These are phyloP conservation scores for Malassezia equina DNA, from an alignment of 1,284 basidiomycete species.

Conservation along the genomic window DNA sequence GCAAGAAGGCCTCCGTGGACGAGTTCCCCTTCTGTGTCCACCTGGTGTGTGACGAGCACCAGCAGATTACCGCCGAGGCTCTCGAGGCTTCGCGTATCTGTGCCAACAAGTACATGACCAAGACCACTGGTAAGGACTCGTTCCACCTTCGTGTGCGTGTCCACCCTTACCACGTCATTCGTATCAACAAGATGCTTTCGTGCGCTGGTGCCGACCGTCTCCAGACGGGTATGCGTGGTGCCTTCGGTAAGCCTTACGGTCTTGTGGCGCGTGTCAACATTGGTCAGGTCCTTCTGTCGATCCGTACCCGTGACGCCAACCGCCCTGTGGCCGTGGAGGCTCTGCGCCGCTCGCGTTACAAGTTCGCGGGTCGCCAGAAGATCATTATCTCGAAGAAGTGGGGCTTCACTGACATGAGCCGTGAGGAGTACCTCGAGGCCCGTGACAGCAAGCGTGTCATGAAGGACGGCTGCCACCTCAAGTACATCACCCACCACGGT, in stretches of 20 bases:
- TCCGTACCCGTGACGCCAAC: slow-evolving; percentile 84
- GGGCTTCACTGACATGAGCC: slow-evolving; percentile 90
- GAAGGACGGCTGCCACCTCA: slow-evolving; percentile 45
- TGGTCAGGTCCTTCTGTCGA: slow-evolving; percentile 90
- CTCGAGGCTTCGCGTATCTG: slow-evolving; percentile 98
- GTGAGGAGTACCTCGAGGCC: slow-evolving; percentile 76
- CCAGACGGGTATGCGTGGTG: slow-evolving; percentile 98
- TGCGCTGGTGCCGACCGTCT: slow-evolving; percentile 93
- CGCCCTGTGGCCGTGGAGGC: slow-evolving; percentile 87
- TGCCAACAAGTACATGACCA: slow-evolving; percentile 98
- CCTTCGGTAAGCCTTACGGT: slow-evolving; percentile 98
- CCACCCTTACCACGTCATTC: slow-evolving; percentile 96
- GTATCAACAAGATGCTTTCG: slow-evolving; percentile 99
- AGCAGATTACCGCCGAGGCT: slow-evolving; percentile 90
- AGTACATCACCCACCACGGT: slow-evolving; percentile 47
- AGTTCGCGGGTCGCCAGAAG: slow-evolving; percentile 98
- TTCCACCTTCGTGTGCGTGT: slow-evolving; percentile 97
- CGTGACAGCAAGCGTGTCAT: slow-evolving; percentile 60
- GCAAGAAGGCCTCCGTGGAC: slow-evolving; percentile 80
- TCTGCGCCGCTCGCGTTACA: slow-evolving; percentile 75
- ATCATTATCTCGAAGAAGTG: slow-evolving; percentile 66
- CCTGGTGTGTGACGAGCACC: slow-evolving; percentile 95
- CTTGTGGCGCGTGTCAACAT: slow-evolving; percentile 90
- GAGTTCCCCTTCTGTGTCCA: slow-evolving; percentile 79
- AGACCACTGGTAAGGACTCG: slow-evolving; percentile 94